Percentiles rank a stretch among this genome's conserved stretches.
phyloP scores from a whole-genome alignment of 495 filamentous ascomycete species.

The Haplographium delicatum region DNA sequence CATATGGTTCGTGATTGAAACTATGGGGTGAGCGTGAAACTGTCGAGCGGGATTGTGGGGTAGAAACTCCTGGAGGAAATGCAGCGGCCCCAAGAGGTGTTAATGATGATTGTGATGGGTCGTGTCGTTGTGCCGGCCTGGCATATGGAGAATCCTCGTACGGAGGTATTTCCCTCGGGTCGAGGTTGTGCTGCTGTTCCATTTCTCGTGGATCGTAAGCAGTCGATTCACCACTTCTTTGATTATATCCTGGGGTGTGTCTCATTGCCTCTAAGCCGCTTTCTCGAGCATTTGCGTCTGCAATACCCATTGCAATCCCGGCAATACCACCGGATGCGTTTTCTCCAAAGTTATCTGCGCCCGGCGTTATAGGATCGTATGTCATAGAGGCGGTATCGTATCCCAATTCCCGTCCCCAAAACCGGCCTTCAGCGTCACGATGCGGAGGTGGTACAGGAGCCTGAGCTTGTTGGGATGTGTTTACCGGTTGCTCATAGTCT shows the following conservation, averaged over 20 bases:
- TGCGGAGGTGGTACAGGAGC: conserved; percentile 18
- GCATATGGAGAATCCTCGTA: conserved; percentile 11
- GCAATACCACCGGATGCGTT: conserved; percentile 69
- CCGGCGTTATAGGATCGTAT: conserved; percentile 57
- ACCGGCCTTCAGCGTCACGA: conserved; percentile 22
- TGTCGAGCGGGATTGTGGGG: conserved; percentile 34
- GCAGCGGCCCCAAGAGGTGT: conserved; percentile 25
- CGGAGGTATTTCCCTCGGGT: not conserved
- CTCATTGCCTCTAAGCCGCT: conserved; percentile 66
- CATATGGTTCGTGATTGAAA: conserved; percentile 29
- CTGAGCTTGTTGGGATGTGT: conserved; percentile 17
- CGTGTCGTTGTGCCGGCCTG: conserved; percentile 1
- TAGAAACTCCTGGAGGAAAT: conserved; percentile 21
- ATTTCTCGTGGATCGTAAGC: conserved; percentile 3
- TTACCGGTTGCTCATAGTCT: conserved; percentile 17
- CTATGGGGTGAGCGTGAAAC: conserved; percentile 28
- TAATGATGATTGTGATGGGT: conserved; percentile 17
- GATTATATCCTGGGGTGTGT: conserved; percentile 27
- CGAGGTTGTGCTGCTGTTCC: not conserved
- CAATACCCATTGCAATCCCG: conserved; percentile 68
- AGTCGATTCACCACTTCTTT: conserved; percentile 3
- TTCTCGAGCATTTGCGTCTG: conserved; percentile 64
- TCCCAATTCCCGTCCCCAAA: conserved; percentile 19
- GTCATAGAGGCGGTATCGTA: conserved; percentile 12
- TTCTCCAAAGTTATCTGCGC: conserved; percentile 69